Base-by-base conservation (phyloP, 2,329 filamentous ascomycete species). In the Mycocentrospora acerina region DNA sequence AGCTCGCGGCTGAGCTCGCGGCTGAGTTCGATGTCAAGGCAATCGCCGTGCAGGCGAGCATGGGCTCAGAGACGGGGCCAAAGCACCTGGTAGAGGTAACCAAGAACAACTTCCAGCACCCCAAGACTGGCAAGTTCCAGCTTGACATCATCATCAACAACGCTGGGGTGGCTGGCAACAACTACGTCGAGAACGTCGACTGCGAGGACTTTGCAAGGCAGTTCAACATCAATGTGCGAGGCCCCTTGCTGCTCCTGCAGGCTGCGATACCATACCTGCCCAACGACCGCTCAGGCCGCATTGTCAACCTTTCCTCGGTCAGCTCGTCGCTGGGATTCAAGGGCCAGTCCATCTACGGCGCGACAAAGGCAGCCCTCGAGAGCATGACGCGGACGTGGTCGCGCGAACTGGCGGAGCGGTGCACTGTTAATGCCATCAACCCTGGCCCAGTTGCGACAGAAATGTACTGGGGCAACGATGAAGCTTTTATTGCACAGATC, bases 61-160 rank as follows among this genome's bases (percentile, higher is more conserved):
- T 91, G 56, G 77, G 80, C 48, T 76, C 77, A 1, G 73, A 80
- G 24, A 74, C 74, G 6, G 82, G 82, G 1, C 81, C 83, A 2
- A 71, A 75, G 5, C 69, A 77, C 28, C 75, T 89, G 35, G 67
- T 90, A 51, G 68, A 72, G 16, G 75, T 76, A 0, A 76, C 81
- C 4, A 76, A 79, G 52, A 73, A 80, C 48, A 72, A 81, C 58
- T 83, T 86, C 67, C 62, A 75, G 7, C 64, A 67, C 48, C 73
- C 77, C 18, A 74, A 76, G 54, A 74, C 70, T 46, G 66, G 68
- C 42, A 71, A 73, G 38, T 80, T 89, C 62, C 80, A 84, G 57
- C 77, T 95, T 58, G 88, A 94, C 69, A 88, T 95, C 45, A 73
- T 95, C 36, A 73, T 95, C 73, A 94, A 95, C 77, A 95, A 94